These are phyloP conservation scores for Arctium minus DNA, from an alignment of 129 eudicot genomes.

Conservation along the genomic window DNA sequence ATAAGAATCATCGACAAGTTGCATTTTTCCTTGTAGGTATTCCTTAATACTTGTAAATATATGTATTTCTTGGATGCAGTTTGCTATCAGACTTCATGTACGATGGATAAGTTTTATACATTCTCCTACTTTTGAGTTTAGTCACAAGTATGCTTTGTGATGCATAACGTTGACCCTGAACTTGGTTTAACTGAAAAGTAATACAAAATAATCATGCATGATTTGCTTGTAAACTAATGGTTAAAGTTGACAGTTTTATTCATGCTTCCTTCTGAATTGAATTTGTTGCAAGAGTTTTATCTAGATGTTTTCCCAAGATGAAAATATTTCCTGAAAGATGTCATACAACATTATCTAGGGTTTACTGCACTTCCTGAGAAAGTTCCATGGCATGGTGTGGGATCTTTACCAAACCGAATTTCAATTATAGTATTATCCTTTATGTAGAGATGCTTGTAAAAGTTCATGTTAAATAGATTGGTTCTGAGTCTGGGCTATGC, in stretches of 20 bases:
- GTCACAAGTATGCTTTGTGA: background rate
- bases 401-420: no score
- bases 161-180: background rate
- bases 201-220: background rate
- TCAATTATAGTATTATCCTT: no score
- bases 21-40: slow-evolving; percentile 99
- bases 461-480: background rate
- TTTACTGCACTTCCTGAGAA: no score
- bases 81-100: background rate
- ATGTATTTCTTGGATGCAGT: background rate
- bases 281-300: background rate
- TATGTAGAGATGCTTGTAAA: no score
- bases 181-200: background rate
- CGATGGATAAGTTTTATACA: background rate
- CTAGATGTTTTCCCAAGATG: background rate
- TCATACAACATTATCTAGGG: background rate
- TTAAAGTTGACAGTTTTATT: background rate
- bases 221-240: background rate
- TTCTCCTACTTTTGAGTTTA: background rate
- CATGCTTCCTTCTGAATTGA: background rate
- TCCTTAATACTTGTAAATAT: slow-evolving; percentile 25
- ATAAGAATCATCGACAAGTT: slow-evolving; percentile 96
- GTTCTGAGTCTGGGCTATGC: background rate
- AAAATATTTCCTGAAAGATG: background rate
- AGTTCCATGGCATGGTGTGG: no score